These are phyloP conservation scores for Paulownia fortunei DNA, from an alignment of 257 asterid genomes.

Conservation along the genomic window DNA sequence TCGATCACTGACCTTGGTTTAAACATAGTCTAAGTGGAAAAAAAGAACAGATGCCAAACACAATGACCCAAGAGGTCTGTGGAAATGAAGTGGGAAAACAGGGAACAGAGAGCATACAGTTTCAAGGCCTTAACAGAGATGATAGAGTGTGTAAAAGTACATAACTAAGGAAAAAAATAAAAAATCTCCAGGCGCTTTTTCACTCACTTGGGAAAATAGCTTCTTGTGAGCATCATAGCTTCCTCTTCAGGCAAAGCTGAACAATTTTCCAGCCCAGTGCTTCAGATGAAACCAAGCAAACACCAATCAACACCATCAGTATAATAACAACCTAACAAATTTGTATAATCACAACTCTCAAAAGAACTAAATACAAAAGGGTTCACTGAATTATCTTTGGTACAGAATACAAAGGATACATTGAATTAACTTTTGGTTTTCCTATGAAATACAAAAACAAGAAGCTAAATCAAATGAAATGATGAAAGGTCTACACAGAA, in stretches of 20 bases:
- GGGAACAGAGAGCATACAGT: conserved; percentile 6
- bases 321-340: conserved; percentile 6
- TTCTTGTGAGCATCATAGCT: conserved; percentile 35
- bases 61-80: neutral
- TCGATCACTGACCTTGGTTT: neutral
- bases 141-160: conserved; percentile 6
- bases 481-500: conserved; percentile 16
- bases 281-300: conserved; percentile 42
- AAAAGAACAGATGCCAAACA: conserved; percentile 16
- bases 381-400: conserved; percentile 2
- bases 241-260: conserved; percentile 41
- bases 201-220: conserved; percentile 75
- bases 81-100: neutral
- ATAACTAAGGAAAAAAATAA: neutral
- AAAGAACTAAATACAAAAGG: conserved; percentile 7
- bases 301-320: conserved; percentile 33
- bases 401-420: conserved; percentile 6
- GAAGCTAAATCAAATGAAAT: conserved; percentile 23
- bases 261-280: conserved; percentile 46
- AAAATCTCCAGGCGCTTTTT: conserved; percentile 16
- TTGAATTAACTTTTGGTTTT: neutral
- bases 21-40: neutral
- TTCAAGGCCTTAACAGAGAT: conserved; percentile 16
- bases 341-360: conserved; percentile 13
- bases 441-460: conserved; percentile 1